Evolutionary conservation across 257 asterid genomes (phyloP).

Genomic region (Solanum tarijense): DNA sequence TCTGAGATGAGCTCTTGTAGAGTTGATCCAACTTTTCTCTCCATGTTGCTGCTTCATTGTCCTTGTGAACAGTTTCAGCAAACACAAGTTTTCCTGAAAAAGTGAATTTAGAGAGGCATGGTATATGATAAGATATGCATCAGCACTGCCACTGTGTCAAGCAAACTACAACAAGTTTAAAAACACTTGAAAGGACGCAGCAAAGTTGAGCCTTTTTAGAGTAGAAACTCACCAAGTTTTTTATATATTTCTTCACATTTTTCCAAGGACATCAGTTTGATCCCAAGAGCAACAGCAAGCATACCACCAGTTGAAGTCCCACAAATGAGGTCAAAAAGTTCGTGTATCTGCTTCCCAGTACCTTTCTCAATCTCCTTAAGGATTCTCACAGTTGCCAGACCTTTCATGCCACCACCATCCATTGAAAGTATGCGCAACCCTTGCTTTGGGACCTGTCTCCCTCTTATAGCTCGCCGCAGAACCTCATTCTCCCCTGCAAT

Average conservation of each 20-base stretch:
- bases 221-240: conserved; percentile 64
- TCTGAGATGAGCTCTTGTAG: conserved; percentile 95
- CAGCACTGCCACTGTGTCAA: background rate
- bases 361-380: conserved; percentile 88
- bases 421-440: conserved; percentile 89
- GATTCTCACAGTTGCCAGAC: conserved; percentile 92
- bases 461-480: conserved; percentile 85
- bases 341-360: conserved; percentile 93
- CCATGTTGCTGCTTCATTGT: conserved; percentile 98
- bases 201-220: conserved; percentile 8
- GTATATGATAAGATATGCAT: conserved; percentile 4
- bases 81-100: conserved; percentile 85
- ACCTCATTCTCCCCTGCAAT: conserved; percentile 86
- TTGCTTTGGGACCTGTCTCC: conserved; percentile 76
- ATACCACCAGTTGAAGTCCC: conserved; percentile 99
- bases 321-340: conserved; percentile 95
- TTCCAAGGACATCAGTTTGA: conserved; percentile 83
- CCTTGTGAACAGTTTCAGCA: conserved; percentile 96
- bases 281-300: conserved; percentile 99
- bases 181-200: background rate
- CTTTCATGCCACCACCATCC: conserved; percentile 99
- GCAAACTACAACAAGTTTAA: background rate
- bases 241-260: conserved; percentile 97
- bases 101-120: conserved; percentile 6
- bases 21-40: conserved; percentile 98